A percentile compares a stretch with the other conserved stretches of the same genome.
phyloP scores from a whole-genome alignment of 257 asterid species.

The Anisodus acutangulus region DNA sequence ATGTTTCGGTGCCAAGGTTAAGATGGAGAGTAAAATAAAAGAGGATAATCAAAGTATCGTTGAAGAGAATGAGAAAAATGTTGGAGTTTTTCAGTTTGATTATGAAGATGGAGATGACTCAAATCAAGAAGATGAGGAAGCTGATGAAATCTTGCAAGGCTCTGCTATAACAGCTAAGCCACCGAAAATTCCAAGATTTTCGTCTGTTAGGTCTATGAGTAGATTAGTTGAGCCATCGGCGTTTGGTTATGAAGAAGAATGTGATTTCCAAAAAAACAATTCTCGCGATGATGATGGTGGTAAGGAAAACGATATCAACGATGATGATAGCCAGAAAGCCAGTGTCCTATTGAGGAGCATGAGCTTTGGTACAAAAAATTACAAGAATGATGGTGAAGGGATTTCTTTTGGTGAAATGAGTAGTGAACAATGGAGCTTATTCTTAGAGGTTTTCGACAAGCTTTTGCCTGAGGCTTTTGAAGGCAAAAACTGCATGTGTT shows the following conservation, averaged over 20 bases:
- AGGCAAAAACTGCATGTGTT: constrained; percentile 68
- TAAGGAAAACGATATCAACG: constrained; percentile 20
- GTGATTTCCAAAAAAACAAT: constrained; percentile 22
- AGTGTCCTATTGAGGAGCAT: constrained; percentile 64
- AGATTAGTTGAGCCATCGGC: constrained; percentile 36
- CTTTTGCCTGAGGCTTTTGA: constrained; percentile 70
- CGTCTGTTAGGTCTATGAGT: constrained; percentile 45
- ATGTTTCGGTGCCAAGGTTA: constrained; percentile 64
- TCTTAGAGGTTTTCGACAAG: constrained; percentile 62
- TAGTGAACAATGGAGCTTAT: constrained; percentile 60
- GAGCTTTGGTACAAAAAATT: constrained; percentile 63
- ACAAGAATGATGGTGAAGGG: constrained; percentile 56
- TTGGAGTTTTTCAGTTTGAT: constrained; percentile 57
- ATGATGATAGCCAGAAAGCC: constrained; percentile 37
- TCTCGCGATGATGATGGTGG: constrained; percentile 11
- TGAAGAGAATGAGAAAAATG: constrained; percentile 42
- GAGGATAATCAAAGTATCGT: constrained; percentile 34
- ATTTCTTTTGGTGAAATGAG: constrained; percentile 75
- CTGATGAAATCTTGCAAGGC: constrained; percentile 31
- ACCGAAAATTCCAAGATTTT: constrained; percentile 54
- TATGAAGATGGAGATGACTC: constrained; percentile 35
- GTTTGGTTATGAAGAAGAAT: constrained; percentile 35
- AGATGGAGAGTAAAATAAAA: constrained; percentile 39
- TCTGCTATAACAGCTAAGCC: constrained; percentile 50
- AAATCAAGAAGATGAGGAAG: constrained; percentile 34